Percentiles rank a stretch among this genome's conserved stretches.
Conservation (phyloP, 371 early-diverging fungal genomes). For the Syncephalastrum monosporum region DNA sequence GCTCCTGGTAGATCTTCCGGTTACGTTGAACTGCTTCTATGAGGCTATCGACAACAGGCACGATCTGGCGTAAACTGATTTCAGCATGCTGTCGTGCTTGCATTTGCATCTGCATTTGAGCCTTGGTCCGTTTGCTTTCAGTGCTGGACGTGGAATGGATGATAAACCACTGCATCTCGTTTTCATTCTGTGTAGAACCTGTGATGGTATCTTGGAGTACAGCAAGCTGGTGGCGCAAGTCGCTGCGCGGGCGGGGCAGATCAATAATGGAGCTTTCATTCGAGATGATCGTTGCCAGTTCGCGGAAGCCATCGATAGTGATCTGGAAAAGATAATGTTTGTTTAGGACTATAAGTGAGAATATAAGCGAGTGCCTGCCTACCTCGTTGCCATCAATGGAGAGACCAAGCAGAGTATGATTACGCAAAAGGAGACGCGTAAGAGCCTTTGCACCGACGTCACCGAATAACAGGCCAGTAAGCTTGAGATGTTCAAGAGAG, state of each 20-base stretch:
- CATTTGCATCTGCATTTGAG: slow-evolving; percentile 28
- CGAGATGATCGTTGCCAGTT: slow-evolving; percentile 21
- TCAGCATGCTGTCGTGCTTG: slow-evolving; percentile 33
- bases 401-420: slow-evolving; percentile 24
- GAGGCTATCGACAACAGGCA: slow-evolving; percentile 24
- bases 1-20: slow-evolving; percentile 17
- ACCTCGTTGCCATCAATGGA: slow-evolving; percentile 38
- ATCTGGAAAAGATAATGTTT: slow-evolving; percentile 18
- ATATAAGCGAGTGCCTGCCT: slow-evolving; percentile 4
- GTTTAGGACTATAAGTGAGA: not conserved
- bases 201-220: slow-evolving; percentile 23
- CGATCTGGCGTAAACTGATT: slow-evolving; percentile 20
- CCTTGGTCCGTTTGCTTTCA: slow-evolving; percentile 23
- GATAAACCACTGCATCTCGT: slow-evolving; percentile 37
- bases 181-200: slow-evolving; percentile 28
- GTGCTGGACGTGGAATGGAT: slow-evolving; percentile 28
- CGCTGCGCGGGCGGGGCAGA: slow-evolving; percentile 28
- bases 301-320: slow-evolving; percentile 39
- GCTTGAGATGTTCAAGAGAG: slow-evolving; percentile 23
- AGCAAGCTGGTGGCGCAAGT: slow-evolving; percentile 29
- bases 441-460: slow-evolving; percentile 33
- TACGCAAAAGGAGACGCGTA: slow-evolving; percentile 23
- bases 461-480: slow-evolving; percentile 29
- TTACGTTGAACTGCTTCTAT: slow-evolving; percentile 25
- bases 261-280: slow-evolving; percentile 17